A percentile compares a stretch with the other conserved stretches of the same genome.
phyloP scores from a whole-genome alignment of 371 early-diverging fungal species.

The Basidiobolus heterosporus region DNA sequence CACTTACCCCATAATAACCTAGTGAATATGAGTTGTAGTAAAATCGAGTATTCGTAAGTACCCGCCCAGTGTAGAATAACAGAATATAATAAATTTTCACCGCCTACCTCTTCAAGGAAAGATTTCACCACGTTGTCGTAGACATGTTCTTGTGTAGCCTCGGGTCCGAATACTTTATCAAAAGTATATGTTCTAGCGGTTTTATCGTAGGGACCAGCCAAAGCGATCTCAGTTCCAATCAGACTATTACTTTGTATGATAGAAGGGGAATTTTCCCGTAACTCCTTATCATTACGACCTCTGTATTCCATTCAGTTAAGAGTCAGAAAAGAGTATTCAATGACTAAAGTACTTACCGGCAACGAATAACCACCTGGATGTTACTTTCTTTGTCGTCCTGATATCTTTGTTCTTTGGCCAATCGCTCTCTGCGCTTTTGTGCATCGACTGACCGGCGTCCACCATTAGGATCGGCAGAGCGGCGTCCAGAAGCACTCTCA shows the following conservation, averaged over 20 bases:
- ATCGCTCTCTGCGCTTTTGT: no score
- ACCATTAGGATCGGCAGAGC: no score
- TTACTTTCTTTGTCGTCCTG: not conserved
- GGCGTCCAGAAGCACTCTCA: no score
- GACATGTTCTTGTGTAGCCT: constrained; percentile 62
- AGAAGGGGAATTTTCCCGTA: constrained; percentile 15
- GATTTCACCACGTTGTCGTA: constrained; percentile 71
- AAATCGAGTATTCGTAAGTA: not conserved
- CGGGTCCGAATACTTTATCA: constrained; percentile 82
- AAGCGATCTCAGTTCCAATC: constrained; percentile 12
- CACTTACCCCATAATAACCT: no score
- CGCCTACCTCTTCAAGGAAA: constrained; percentile 62
- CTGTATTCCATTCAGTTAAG: constrained; percentile 4
- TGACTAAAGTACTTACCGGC: constrained; percentile 26
- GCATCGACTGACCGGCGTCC: no score
- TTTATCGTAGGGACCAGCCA: constrained; percentile 10
- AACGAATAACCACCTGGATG: constrained; percentile 37
- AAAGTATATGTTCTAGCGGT: constrained; percentile 56
- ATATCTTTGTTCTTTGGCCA: not conserved
- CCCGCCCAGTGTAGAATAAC: not conserved
- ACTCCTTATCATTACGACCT: constrained; percentile 19
- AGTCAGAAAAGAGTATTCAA: not conserved
- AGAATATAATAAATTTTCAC: no score
- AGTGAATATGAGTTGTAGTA: no score
- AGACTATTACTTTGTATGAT: constrained; percentile 15